Evolutionary conservation across 2,329 filamentous ascomycete genomes (phyloP).

Genomic region (Colletotrichum trifolii): DNA sequence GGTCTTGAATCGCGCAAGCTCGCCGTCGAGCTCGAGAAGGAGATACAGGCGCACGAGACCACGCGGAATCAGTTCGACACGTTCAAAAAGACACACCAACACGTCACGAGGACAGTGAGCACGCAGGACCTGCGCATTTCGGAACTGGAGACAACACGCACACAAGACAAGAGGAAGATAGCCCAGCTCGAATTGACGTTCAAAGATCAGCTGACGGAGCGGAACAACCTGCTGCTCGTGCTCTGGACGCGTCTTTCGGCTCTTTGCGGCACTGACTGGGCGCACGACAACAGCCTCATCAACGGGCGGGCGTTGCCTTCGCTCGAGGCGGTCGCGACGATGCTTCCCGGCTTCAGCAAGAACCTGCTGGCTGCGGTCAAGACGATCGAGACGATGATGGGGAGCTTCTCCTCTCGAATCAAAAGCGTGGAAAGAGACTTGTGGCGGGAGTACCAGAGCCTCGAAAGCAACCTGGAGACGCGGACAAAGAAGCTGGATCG

Average conservation of each 20-base stretch:
- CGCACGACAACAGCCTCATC: conserved; percentile 87
- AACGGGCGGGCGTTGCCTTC: conserved; percentile 86
- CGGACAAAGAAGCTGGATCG: conserved; percentile 88
- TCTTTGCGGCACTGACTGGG: conserved; percentile 92
- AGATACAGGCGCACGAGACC: conserved; percentile 84
- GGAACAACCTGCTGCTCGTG: conserved; percentile 87
- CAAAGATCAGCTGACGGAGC: conserved; percentile 88
- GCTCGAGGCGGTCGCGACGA: conserved; percentile 85
- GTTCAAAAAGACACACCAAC: conserved; percentile 86
- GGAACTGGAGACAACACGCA: conserved; percentile 85
- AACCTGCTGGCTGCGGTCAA: conserved; percentile 90
- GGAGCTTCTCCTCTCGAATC: conserved; percentile 82
- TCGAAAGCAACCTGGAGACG: conserved; percentile 83
- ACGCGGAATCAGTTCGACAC: conserved; percentile 91
- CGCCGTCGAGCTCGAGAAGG: conserved; percentile 89
- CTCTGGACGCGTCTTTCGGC: conserved; percentile 90
- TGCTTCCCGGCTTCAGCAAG: conserved; percentile 88
- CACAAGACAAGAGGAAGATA: conserved; percentile 81
- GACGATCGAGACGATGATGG: conserved; percentile 83
- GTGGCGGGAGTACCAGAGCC: conserved; percentile 88
- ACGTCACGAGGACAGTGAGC: conserved; percentile 85
- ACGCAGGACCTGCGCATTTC: conserved; percentile 86
- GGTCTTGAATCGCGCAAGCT: conserved; percentile 87
- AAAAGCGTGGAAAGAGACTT: conserved; percentile 88
- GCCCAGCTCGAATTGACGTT: conserved; percentile 80